These are phyloP conservation scores for Neopestalotiopsis sp. DNA, from an alignment of 2,329 filamentous ascomycete genomes.

Conservation along the genomic window DNA sequence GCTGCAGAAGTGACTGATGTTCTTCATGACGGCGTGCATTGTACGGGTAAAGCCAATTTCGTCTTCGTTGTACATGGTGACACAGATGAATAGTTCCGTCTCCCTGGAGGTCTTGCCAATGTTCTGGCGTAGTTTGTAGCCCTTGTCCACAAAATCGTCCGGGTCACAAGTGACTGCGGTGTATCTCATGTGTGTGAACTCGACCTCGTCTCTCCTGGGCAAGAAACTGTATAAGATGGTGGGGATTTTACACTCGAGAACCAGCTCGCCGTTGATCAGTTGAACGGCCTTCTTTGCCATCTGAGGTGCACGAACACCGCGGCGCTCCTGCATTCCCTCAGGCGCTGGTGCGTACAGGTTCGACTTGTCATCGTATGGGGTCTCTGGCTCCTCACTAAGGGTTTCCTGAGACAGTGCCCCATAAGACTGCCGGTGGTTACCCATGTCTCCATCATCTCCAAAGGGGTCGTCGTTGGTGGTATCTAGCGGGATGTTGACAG, in stretches of 20 bases:
- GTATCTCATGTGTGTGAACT: slow-evolving; percentile 98
- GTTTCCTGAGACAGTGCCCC: slow-evolving; percentile 58
- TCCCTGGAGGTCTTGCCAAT: slow-evolving; percentile 91
- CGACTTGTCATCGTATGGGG: slow-evolving; percentile 57
- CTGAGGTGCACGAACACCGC: slow-evolving; percentile 85
- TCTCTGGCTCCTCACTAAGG: slow-evolving; percentile 51
- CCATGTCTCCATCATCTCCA: slow-evolving; percentile 61
- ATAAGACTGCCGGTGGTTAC: slow-evolving; percentile 64
- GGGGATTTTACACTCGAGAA: slow-evolving; percentile 98
- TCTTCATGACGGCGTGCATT: slow-evolving; percentile 97
- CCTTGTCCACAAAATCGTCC: slow-evolving; percentile 82
- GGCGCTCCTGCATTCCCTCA: slow-evolving; percentile 81
- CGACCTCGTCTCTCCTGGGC: slow-evolving; percentile 87
- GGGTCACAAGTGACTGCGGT: slow-evolving; percentile 95
- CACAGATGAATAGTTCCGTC: slow-evolving; percentile 93
- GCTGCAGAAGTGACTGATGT: slow-evolving; percentile 97
- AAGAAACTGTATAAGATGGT: slow-evolving; percentile 98
- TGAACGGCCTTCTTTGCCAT: slow-evolving; percentile 94
- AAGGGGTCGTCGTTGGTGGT: slow-evolving; percentile 75
- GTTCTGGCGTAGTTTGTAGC: slow-evolving; percentile 89
- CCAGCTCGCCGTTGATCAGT: slow-evolving; percentile 95
- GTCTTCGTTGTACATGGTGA: slow-evolving; percentile 99
- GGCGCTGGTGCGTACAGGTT: slow-evolving; percentile 90
- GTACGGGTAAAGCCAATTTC: slow-evolving; percentile 94
- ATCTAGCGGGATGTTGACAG: slow-evolving; percentile 73